Evolutionary conservation across 495 filamentous ascomycete genomes (phyloP).

Genomic region (Rhypophila decipiens): DNA sequence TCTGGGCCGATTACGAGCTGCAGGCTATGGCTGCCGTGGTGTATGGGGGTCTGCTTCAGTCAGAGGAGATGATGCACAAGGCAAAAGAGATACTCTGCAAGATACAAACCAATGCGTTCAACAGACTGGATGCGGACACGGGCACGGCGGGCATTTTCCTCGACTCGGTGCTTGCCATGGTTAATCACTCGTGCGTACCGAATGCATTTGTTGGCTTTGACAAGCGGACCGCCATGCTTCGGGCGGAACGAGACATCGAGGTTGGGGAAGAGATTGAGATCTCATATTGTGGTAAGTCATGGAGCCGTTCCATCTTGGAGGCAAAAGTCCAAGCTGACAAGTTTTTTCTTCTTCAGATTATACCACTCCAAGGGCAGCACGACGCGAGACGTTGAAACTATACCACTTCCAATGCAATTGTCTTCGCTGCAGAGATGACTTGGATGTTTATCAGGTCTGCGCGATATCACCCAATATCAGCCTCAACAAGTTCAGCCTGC

Average conservation of each 20-base stretch:
- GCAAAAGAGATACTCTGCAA: slow-evolving; percentile 37
- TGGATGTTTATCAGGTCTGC: slow-evolving; percentile 40
- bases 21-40: slow-evolving; percentile 39
- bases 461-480: slow-evolving; percentile 24
- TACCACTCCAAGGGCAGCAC: slow-evolving; percentile 21
- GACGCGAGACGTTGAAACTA: slow-evolving; percentile 26
- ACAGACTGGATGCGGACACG: slow-evolving; percentile 31
- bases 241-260: slow-evolving; percentile 32
- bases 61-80: slow-evolving; percentile 18
- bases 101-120: slow-evolving; percentile 44
- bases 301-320: not conserved
- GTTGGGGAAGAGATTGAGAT: slow-evolving; percentile 44
- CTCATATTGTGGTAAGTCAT: slow-evolving; percentile 42
- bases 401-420: slow-evolving; percentile 42
- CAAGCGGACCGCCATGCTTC: slow-evolving; percentile 34
- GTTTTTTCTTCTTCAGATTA: slow-evolving; percentile 19
- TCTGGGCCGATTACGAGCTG: slow-evolving; percentile 37
- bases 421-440: slow-evolving; percentile 31
- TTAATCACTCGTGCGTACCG: slow-evolving; percentile 49
- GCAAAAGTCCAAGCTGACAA: slow-evolving; percentile 2
- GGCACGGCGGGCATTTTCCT: slow-evolving; percentile 35
- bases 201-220: slow-evolving; percentile 44
- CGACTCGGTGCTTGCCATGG: slow-evolving; percentile 39
- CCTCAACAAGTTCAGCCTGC: slow-evolving; percentile 29
- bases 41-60: slow-evolving; percentile 26